These are phyloP conservation scores for Sanguinoderma infundibulare DNA, from an alignment of 1,284 basidiomycete species.

Conservation along the genomic window DNA sequence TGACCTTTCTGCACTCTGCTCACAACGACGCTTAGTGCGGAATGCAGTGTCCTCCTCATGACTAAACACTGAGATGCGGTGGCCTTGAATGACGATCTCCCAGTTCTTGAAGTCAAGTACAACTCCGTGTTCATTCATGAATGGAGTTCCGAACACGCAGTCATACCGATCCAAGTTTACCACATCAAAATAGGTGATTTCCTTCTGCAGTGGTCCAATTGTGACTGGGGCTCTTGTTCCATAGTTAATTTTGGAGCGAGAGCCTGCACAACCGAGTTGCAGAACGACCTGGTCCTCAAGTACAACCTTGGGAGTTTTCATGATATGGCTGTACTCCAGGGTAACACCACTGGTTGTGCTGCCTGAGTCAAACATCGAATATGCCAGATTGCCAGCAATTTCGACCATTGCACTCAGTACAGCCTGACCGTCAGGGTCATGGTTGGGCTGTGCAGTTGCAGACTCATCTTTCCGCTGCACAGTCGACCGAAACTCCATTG, in stretches of 20 bases:
- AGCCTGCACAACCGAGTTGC: conserved; percentile 32
- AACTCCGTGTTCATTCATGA: conserved; percentile 29
- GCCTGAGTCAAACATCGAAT: conserved; percentile 29
- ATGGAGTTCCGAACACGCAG: conserved; percentile 35
- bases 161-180: conserved; percentile 39
- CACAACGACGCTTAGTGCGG: neutral
- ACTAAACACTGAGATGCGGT: neutral
- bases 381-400: conserved; percentile 26
- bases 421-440: neutral
- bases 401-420: conserved; percentile 3
- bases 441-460: neutral
- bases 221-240: neutral
- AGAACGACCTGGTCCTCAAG: conserved; percentile 28
- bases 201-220: neutral
- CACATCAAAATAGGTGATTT: conserved; percentile 31
- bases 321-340: conserved; percentile 26
- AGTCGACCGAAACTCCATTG: neutral
- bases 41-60: conserved; percentile 1
- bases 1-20: neutral
- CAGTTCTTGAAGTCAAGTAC: conserved; percentile 32
- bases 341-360: conserved; percentile 29
- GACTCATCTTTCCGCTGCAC: neutral
- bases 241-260: conserved; percentile 26
- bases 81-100: conserved; percentile 13
- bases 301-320: conserved; percentile 11